phyloP scores from a whole-genome alignment of 1,284 basidiomycete species.

The Heterobasidion annosum region DNA sequence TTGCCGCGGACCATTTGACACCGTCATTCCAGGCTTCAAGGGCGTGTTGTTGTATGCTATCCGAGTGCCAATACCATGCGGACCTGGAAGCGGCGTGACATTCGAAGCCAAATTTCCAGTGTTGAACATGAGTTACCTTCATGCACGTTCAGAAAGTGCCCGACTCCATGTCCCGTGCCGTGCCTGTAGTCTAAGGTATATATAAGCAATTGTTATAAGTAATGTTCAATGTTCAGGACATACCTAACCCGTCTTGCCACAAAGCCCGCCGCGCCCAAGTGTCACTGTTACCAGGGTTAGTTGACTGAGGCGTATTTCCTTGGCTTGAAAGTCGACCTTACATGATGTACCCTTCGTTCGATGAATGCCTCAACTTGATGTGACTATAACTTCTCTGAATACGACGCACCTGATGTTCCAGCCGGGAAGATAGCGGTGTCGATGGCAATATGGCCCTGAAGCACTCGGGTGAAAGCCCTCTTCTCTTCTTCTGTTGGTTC shows the following conservation, averaged over 20 bases:
- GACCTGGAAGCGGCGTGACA: conserved; percentile 31
- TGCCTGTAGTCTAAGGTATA: conserved; percentile 32
- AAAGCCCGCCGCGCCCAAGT: conserved; percentile 76
- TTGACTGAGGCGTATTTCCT: background rate
- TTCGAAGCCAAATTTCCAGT: background rate
- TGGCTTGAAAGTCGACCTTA: conserved; percentile 19
- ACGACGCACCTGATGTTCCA: conserved; percentile 67
- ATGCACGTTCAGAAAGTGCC: conserved; percentile 89
- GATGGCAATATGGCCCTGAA: conserved; percentile 94
- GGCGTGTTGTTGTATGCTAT: conserved; percentile 68
- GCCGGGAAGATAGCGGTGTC: conserved; percentile 82
- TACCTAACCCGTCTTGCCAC: conserved; percentile 89
- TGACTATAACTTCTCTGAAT: conserved; percentile 5
- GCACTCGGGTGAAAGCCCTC: conserved; percentile 85
- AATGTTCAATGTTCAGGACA: conserved; percentile 11
- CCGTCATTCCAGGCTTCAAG: conserved; percentile 78
- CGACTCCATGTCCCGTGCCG: conserved; percentile 92
- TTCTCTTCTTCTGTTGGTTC: conserved; percentile 77
- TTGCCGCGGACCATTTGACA: conserved; percentile 63
- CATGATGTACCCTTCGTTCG: conserved; percentile 47
- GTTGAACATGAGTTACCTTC: conserved; percentile 40
- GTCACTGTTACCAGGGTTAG: conserved; percentile 44
- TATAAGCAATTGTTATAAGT: background rate
- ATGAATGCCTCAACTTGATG: background rate
- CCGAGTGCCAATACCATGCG: conserved; percentile 80